Evolutionary conservation across 176 grass and related monocot genomes (phyloP).

Genomic region (Chrysopogon serrulatus): DNA sequence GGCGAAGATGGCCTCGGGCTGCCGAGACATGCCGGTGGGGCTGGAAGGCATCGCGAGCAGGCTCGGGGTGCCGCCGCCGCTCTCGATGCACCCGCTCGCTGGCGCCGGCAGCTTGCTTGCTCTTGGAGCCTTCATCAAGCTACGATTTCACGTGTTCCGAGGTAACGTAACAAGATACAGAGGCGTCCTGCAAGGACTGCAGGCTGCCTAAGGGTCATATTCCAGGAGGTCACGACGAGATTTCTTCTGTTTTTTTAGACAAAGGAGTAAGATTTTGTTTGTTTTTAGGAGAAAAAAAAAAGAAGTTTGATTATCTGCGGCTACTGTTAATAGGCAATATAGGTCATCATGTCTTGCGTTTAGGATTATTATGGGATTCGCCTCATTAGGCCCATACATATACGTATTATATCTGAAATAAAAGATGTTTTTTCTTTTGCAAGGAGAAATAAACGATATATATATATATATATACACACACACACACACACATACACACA

Average conservation of each 20-base stretch:
- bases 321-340: no score
- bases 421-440: no score
- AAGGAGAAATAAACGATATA: neutral
- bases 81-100: neutral
- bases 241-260: no score
- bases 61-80: neutral
- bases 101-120: neutral
- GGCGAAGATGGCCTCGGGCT: neutral
- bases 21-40: neutral
- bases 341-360: no score
- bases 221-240: no score
- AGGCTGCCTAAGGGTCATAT: neutral
- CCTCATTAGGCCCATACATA: neutral
- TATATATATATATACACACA: no score
- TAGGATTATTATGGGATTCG: neutral
- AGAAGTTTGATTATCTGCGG: no score
- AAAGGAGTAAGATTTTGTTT: no score
- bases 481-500: no score
- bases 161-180: neutral
- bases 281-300: no score
- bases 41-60: neutral
- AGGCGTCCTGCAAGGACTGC: neutral
- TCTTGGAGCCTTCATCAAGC: neutral
- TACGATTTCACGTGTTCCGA: rapidly evolving
- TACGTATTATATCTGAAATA: neutral